Percentiles rank a stretch among this genome's conserved stretches.
These are phyloP conservation scores for Panaeolus papilionaceus DNA, from an alignment of 768 basidiomycete species.

Conservation along the genomic window DNA sequence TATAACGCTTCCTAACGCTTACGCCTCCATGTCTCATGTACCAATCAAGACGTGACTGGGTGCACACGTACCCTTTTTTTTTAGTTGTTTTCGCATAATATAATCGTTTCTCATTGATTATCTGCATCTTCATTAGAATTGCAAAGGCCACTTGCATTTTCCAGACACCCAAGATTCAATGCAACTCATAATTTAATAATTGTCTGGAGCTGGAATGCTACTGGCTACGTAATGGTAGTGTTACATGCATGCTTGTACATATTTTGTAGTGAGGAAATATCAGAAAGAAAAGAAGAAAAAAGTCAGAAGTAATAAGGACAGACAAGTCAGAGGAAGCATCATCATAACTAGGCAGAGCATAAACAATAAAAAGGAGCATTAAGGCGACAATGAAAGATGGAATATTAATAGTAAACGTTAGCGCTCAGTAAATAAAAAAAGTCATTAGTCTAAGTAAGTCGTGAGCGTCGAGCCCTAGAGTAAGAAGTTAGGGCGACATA, in stretches of 20 bases:
- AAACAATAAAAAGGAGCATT: slow-evolving; percentile 3
- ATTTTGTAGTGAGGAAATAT: background rate
- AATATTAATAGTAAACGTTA: slow-evolving; percentile 12
- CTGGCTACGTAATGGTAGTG: slow-evolving; percentile 7
- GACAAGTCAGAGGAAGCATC: background rate
- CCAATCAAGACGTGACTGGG: too few relatives aligned
- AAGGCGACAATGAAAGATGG: background rate
- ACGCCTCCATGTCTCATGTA: too few relatives aligned
- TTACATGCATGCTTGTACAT: slow-evolving; percentile 13
- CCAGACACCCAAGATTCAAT: background rate
- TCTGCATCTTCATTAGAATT: too few relatives aligned
- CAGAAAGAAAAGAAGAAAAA: background rate
- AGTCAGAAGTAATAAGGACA: background rate
- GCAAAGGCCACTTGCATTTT: too few relatives aligned
- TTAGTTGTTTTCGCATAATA: too few relatives aligned
- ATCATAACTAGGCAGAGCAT: background rate
- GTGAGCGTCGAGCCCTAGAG: background rate
- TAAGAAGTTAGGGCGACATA: background rate
- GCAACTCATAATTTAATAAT: background rate
- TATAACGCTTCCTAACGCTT: too few relatives aligned
- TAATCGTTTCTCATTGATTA: too few relatives aligned
- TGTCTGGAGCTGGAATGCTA: background rate
- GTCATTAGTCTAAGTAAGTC: slow-evolving; percentile 5
- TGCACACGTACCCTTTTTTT: too few relatives aligned
- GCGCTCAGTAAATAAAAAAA: slow-evolving; percentile 5